phyloP scores from a whole-genome alignment of 2,329 filamentous ascomycete genomes.

The Xylaria arbuscula region DNA sequence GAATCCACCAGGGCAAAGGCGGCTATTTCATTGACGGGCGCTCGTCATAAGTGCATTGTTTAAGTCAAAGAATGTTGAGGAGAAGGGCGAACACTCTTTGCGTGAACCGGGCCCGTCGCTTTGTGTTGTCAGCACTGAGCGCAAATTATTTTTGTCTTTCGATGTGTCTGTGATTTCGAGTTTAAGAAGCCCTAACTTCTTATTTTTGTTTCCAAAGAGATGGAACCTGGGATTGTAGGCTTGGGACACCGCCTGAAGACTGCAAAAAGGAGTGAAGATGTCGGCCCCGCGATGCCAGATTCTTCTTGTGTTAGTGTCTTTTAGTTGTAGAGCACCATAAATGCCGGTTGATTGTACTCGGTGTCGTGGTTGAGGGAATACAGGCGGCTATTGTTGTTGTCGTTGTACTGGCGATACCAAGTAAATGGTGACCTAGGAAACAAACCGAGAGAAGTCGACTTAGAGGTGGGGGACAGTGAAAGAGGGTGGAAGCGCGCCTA shows the following conservation, averaged over 20 bases:
- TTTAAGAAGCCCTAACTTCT: constrained; percentile 1
- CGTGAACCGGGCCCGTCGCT: constrained; percentile 28
- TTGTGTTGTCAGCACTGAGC: constrained; percentile 17
- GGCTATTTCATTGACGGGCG: constrained; percentile 33
- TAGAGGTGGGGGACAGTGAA: constrained; percentile 13
- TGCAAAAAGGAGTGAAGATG: constrained; percentile 34
- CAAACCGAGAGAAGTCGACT: constrained; percentile 9
- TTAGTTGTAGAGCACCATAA: constrained; percentile 16
- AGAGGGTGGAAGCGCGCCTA: constrained; percentile 28
- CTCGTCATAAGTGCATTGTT: constrained; percentile 49
- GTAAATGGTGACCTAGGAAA: constrained; percentile 3
- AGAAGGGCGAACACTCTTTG: constrained; percentile 39
- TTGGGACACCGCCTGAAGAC: constrained; percentile 15
- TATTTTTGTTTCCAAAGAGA: constrained; percentile 6
- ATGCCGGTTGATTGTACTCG: constrained; percentile 1
- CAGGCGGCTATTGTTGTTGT: constrained; percentile 21
- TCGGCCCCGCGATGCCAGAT: constrained; percentile 34
- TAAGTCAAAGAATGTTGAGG: constrained; percentile 37
- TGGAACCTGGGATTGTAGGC: constrained; percentile 5
- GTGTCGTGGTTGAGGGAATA: constrained; percentile 14
- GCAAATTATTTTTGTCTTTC: constrained; percentile 27
- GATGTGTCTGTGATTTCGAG: constrained; percentile 2
- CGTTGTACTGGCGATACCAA: constrained; percentile 13
- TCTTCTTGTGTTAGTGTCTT: constrained; percentile 29
- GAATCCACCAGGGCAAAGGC: constrained; percentile 44